A percentile compares a stretch with the other conserved stretches of the same genome.
Evolutionary conservation across 1,284 basidiomycete genomes (phyloP).

Genomic region (Kwoniella shivajii): DNA sequence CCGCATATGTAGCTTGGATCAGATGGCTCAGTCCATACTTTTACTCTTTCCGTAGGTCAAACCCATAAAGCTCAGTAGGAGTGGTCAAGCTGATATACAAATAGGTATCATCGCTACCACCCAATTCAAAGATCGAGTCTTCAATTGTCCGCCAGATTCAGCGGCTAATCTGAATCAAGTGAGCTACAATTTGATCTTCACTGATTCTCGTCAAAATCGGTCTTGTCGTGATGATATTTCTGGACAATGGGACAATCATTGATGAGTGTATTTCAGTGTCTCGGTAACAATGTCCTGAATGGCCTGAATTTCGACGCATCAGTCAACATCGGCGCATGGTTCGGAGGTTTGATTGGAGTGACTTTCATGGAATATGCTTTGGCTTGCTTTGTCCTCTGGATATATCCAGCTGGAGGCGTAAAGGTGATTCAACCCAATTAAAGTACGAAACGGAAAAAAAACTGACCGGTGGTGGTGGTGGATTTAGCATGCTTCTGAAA

Average conservation of each 20-base stretch:
- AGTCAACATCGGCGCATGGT: constrained; percentile 53
- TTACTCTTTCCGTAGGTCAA: constrained; percentile 39
- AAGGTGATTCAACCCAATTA: constrained; percentile 26
- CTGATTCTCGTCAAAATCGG: not conserved
- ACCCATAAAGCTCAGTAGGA: not conserved
- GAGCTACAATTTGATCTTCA: not conserved
- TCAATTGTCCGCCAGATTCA: constrained; percentile 52
- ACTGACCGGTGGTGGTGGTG: not conserved
- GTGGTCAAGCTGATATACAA: not conserved
- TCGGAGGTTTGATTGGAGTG: constrained; percentile 53
- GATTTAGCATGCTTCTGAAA: constrained; percentile 47
- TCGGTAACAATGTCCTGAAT: constrained; percentile 55
- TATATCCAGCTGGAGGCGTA: constrained; percentile 54
- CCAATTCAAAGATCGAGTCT: constrained; percentile 54
- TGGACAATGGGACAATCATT: too few species aligned
- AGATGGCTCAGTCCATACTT: constrained; percentile 52
- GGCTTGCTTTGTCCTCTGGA: constrained; percentile 49
- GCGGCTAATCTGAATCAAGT: constrained; percentile 49
- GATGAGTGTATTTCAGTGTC: constrained; percentile 39
- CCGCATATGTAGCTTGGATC: constrained; percentile 56
- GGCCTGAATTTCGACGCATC: constrained; percentile 48
- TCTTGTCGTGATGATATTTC: not conserved
- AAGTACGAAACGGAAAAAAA: not conserved
- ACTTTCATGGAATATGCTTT: constrained; percentile 46
- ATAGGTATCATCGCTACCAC: constrained; percentile 51